Conservation (phyloP, 306 rosid species). For the Castanea mollissima region DNA sequence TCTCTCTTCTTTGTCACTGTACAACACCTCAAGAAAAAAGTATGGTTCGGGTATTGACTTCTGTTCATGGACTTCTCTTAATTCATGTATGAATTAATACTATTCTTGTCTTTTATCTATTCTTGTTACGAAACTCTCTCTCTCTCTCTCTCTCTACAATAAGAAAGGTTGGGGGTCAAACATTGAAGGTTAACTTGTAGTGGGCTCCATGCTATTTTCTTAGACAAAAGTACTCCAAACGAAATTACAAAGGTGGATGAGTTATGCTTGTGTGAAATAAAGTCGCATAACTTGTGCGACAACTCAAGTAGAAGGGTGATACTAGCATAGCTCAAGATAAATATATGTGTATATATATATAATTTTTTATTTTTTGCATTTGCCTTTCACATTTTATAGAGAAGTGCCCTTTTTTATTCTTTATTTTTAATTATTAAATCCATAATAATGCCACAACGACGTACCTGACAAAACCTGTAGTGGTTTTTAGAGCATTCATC, state of each 20-base stretch:
- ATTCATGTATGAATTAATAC: slow-evolving; percentile 2
- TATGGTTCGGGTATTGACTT: slow-evolving; percentile 99
- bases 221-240: neutral
- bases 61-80: slow-evolving; percentile 35
- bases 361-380: too few relatives aligned
- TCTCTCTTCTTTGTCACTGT: neutral
- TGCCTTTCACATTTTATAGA: too few relatives aligned
- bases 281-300: too few relatives aligned
- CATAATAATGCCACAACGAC: too few relatives aligned
- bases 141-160: neutral
- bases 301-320: too few relatives aligned
- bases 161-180: slow-evolving; percentile 17
- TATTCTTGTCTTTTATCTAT: slow-evolving; percentile 5
- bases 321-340: too few relatives aligned
- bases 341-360: too few relatives aligned
- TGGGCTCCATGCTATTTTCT: slow-evolving; percentile 40
- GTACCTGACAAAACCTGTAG: too few relatives aligned
- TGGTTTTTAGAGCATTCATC: too few relatives aligned
- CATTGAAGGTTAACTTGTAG: slow-evolving; percentile 44
- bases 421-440: too few relatives aligned
- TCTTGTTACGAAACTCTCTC: neutral
- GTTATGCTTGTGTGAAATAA: neutral
- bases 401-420: too few relatives aligned
- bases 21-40: slow-evolving; percentile 29
- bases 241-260: neutral